Base-by-base conservation (phyloP, 2,329 filamentous ascomycete species). In the Domatiomyces globalis region DNA sequence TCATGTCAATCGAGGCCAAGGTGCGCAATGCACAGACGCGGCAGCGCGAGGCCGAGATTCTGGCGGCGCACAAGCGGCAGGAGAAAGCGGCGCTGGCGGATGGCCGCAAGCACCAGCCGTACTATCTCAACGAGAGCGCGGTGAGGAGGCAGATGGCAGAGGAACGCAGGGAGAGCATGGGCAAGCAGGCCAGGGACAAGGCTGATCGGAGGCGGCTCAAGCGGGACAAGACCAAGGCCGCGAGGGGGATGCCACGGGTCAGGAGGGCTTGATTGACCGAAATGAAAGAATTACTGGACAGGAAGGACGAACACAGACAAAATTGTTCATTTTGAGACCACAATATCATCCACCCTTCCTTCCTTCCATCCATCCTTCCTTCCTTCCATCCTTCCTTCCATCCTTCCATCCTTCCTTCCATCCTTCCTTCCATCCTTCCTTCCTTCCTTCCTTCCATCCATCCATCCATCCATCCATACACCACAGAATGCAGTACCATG, bases 51-150 rank as follows among this genome's bases (percentile, higher is more conserved):
- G 74, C 79, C 60, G 77, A 80, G 52, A 71, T 96, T 43, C 62
- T 90, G 50, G 74, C 79, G 45, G 81, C 84, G 66, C 89, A 96
- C 70, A 79, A 84, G 63, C 78, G 78, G 69, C 76, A 81, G 66
- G 92, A 98, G 74, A 88, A 87, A 71, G 84, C 89, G 66, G 71
- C 85, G 54, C 81, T 96, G 49, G 81, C 81, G 61, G 79, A 94
- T 71, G 92, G 92, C 55, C 95, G 95, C 79, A 73, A 72, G 63
- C 65, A 63, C 48, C 80, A 78, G 65, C 90, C 92, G 0, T 98
- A 88, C 71, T 96, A 87, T 69, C 72, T 96, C 62, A 98, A 98
- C 79, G 83, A 83, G 72, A 81, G 82, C 63, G 90, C 95, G 70
- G 79, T 92, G 73, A 94, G 92, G 81, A 87, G 90, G 74, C 74